Evolutionary conservation across 768 basidiomycete species (phyloP).

Genomic region (Candolleomyces efflorescens): DNA sequence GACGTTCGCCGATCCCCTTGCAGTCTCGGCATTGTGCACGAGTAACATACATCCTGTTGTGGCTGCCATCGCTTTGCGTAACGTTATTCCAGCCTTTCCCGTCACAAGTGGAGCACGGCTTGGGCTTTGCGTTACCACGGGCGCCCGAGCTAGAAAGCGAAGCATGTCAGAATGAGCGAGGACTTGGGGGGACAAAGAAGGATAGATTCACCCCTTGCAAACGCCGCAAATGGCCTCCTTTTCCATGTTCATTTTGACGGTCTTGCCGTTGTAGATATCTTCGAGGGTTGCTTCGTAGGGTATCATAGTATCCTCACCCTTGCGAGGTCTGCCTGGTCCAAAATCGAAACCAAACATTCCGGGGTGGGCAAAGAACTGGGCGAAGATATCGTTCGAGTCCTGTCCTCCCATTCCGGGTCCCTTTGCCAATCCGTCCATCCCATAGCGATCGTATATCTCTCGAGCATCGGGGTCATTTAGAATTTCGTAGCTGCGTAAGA

Average conservation of each 20-base stretch:
- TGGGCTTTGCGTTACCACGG: slow-evolving; percentile 79
- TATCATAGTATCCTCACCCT: slow-evolving; percentile 71
- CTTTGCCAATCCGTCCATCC: slow-evolving; percentile 63
- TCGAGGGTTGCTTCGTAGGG: slow-evolving; percentile 85
- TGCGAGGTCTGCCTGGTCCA: slow-evolving; percentile 49
- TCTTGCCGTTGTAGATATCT: slow-evolving; percentile 90
- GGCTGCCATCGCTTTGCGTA: slow-evolving; percentile 40
- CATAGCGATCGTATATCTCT: slow-evolving; percentile 67
- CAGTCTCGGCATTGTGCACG: slow-evolving; percentile 66
- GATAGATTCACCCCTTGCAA: slow-evolving; percentile 68
- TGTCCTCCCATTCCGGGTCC: slow-evolving; percentile 44
- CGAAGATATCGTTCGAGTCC: slow-evolving; percentile 68
- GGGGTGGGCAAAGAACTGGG: slow-evolving; percentile 61
- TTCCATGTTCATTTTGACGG: slow-evolving; percentile 85
- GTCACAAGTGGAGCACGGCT: slow-evolving; percentile 73
- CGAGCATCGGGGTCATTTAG: slow-evolving; percentile 67
- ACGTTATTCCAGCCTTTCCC: slow-evolving; percentile 76
- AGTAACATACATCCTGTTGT: slow-evolving; percentile 17
- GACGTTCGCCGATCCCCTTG: slow-evolving; percentile 59
- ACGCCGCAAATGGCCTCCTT: slow-evolving; percentile 71
- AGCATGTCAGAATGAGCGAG: slow-evolving; percentile 6
- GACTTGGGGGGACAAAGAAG: slow-evolving; percentile 1
- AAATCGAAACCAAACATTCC: slow-evolving; percentile 64
- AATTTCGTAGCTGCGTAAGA: slow-evolving; percentile 66
- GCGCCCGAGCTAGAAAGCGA: slow-evolving; percentile 63